These are phyloP conservation scores for Rhizophora mangle DNA, from an alignment of 345 rosid species.

Conservation along the genomic window DNA sequence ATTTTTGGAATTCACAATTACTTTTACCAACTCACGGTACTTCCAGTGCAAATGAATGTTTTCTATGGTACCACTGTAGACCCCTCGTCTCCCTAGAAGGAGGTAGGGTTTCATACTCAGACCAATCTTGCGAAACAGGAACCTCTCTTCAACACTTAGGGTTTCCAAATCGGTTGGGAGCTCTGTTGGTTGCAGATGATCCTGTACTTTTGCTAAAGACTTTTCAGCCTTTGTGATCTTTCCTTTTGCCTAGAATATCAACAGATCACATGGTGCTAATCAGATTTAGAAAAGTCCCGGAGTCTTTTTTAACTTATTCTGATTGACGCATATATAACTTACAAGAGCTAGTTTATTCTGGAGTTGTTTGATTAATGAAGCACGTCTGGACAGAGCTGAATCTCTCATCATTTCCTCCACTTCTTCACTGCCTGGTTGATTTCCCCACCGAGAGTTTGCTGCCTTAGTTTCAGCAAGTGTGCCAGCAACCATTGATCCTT, in stretches of 20 bases:
- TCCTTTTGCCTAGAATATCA: slow-evolving; percentile 50
- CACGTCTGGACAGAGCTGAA: slow-evolving; percentile 44
- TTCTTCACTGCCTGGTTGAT: slow-evolving; percentile 48
- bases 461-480: slow-evolving; percentile 85
- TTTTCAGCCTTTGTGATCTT: slow-evolving; percentile 63
- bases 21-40: slow-evolving; percentile 78
- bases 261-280: neutral
- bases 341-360: slow-evolving; percentile 62
- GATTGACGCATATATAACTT: slow-evolving; percentile 30
- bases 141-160: slow-evolving; percentile 76
- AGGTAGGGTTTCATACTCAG: slow-evolving; percentile 87
- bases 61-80: slow-evolving; percentile 80
- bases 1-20: slow-evolving; percentile 58
- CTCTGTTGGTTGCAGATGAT: slow-evolving; percentile 66
- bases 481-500: slow-evolving; percentile 61
- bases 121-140: slow-evolving; percentile 80
- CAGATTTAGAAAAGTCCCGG: neutral
- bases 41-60: slow-evolving; percentile 98
- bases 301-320: slow-evolving; percentile 3
- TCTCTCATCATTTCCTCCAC: slow-evolving; percentile 63
- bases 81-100: slow-evolving; percentile 77
- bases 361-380: slow-evolving; percentile 57
- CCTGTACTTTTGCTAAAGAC: slow-evolving; percentile 67
- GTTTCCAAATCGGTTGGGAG: slow-evolving; percentile 80
- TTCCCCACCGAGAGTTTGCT: slow-evolving; percentile 78